Base-by-base conservation (phyloP, 129 eudicot species). In the Saussurea involucrata region DNA sequence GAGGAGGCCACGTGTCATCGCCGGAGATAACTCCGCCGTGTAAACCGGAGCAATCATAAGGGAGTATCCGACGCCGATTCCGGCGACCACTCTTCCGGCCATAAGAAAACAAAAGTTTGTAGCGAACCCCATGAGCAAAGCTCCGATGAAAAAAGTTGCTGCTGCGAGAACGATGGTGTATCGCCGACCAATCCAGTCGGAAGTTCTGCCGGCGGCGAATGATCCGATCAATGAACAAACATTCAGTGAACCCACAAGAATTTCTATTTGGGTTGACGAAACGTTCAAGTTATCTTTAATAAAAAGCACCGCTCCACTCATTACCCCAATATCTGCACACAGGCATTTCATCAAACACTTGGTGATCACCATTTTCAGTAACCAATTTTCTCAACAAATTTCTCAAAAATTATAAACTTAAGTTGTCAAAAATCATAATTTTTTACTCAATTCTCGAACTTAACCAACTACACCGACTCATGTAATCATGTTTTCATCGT, bases 11-110 rank as follows among this genome's bases (percentile, higher is more conserved):
- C 93, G 93, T 46, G 97, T 78, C 91, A 83, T 80, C 37, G 88
- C 84, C 33, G 98, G 97, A 4, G 98, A 94, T 0, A 94, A 71
- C 79, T 94, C 98, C 22, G 97, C 90, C 0, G 96, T 83, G 84
- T 94, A 94, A 9, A 94, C 86, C 20, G 98, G 98, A 7, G 98
- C 97, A 18, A 91, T 89, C 97, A 94, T 94, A 22, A 94, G 88
- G 1, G 97, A 84, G 78, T 87, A 94, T 4, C 98, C 98, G 17
- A 94, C 97, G 2, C 98, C 93, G 22, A 94, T 81, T n/a, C 97
- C 97, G 66, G 97, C 98, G 13, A 89, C 75, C 8, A 89, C 78
- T 22, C 98, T 82, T 11, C 98, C 97, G 66, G 84, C 93, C 90
- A 94, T 78, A 17, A 94, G 90, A 72, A 84, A 84, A 0, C 84